Base-by-base conservation (phyloP, 768 basidiomycete species). In the Clitopilus hobsonii region DNA sequence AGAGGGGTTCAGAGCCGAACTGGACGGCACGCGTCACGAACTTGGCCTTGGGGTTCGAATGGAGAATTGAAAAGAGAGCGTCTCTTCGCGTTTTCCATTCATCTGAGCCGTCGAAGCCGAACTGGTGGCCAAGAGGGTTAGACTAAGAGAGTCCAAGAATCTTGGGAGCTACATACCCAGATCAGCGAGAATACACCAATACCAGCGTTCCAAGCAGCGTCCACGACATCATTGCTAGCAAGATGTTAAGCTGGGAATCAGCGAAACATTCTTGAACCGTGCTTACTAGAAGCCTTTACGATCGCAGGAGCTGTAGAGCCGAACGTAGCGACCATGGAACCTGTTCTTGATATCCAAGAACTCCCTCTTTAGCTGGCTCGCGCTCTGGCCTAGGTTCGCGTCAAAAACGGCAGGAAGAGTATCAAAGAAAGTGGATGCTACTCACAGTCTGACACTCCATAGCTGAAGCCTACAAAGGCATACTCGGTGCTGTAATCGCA, bases 381-480 rank as follows among this genome's bases (percentile, higher is more conserved):
- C 56, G 61, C 79, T 84, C 67, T 87, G 87, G 57, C 88, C 86
- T 88, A 24, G 16, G n/a, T n/a, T n/a, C n/a, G n/a, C n/a, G n/a
- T n/a, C n/a, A n/a, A n/a, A n/a, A n/a, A n/a, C n/a, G n/a, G n/a
- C n/a, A n/a, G n/a, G 54, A 55, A 32, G 20, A 59, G 26, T n/a
- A 22, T 57, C 18, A 54, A 29, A 24, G 18, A 16, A 10, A n/a
- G 30, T n/a, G 10, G 7, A 25, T 65, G 32, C 4, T 11, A 3
- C 81, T 49, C 59, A 86, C 87, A 89, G 7, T 71, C 74, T 38
- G 83, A 80, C 22, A 90, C 75, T 61, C 88, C 88, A 59, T 91
- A 91, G 65, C 86, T 86, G 68, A 91, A 86, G 0, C 88, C 89
- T 49, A 90, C 68, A 64, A 91, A 91, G 0, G 80, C 89, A 60